These are phyloP conservation scores for Salvia rosmarinus DNA, from an alignment of 257 asterid genomes.

Conservation along the genomic window DNA sequence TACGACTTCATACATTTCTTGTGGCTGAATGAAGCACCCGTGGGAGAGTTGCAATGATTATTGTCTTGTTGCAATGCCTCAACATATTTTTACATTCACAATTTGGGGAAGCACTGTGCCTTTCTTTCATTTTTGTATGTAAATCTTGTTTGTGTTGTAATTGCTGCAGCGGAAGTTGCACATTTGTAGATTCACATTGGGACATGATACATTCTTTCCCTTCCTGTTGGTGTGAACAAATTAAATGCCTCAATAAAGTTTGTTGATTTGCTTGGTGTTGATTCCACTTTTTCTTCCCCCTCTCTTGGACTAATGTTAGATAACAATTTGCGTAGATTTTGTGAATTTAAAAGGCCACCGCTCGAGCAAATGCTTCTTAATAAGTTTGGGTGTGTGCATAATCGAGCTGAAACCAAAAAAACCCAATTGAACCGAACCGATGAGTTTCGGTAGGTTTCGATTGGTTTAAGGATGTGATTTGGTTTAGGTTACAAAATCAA, in stretches of 20 bases:
- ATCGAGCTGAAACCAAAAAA: no score
- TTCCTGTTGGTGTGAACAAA: background rate
- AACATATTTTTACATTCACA: background rate
- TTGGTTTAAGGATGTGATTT: no score
- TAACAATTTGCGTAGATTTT: no score
- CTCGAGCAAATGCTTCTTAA: no score
- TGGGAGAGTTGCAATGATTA: constrained; percentile 87
- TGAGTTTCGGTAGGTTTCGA: no score
- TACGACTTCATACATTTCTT: constrained; percentile 94
- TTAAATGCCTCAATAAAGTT: background rate
- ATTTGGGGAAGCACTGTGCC: background rate
- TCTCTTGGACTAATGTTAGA: no score
- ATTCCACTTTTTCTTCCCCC: no score
- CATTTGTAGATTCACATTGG: background rate
- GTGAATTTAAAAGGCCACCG: no score
- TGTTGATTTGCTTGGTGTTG: background rate
- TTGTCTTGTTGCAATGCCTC: constrained; percentile 12
- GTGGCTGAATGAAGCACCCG: constrained; percentile 98
- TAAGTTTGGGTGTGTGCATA: no score
- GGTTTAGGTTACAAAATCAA: no score
- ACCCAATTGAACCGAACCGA: no score
- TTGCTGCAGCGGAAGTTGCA: background rate
- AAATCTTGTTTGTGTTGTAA: background rate
- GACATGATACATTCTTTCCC: background rate
- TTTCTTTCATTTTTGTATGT: background rate